Percentiles rank a stretch among this genome's conserved stretches.
phyloP scores from a whole-genome alignment of 176 grass and related monocot species.

The Phoenix dactylifera region DNA sequence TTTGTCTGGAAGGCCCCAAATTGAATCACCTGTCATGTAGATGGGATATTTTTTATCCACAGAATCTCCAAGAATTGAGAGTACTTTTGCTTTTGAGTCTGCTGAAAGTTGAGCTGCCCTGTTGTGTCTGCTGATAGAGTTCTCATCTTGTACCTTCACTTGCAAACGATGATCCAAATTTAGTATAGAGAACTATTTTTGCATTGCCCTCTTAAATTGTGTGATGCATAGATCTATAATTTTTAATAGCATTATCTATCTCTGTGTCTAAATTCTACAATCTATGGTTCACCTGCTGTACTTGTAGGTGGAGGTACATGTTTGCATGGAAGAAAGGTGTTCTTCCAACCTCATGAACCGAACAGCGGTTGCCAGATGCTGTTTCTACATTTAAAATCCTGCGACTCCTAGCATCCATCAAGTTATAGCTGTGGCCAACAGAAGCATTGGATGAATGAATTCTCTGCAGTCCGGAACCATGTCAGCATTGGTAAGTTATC shows the following conservation, averaged over 20 bases:
- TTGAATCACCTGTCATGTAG: conserved; percentile 57
- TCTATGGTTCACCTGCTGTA: conserved; percentile 48
- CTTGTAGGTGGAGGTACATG: conserved; percentile 77
- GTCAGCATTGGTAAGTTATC: background rate
- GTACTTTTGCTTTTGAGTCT: conserved; percentile 39
- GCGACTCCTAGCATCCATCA: conserved; percentile 48
- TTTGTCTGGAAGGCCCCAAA: background rate
- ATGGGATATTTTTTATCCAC: conserved; percentile 63
- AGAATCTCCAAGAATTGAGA: conserved; percentile 64
- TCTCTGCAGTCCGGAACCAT: conserved; percentile 20
- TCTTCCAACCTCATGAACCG: conserved; percentile 37
- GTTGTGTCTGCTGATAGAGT: conserved; percentile 57
- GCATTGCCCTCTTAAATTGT: too few species aligned
- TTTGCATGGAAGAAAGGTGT: conserved; percentile 79
- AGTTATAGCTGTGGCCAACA: conserved; percentile 78
- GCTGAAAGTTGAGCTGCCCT: conserved; percentile 43
- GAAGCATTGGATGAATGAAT: conserved; percentile 41
- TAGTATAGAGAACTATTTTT: too few species aligned
- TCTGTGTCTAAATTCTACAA: too few species aligned
- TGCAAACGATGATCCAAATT: too few species aligned
- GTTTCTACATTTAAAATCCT: conserved; percentile 76
- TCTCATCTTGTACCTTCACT: conserved; percentile 65
- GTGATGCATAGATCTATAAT: too few species aligned
- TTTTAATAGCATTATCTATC: too few species aligned
- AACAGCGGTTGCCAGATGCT: conserved; percentile 44